Conservation (phyloP, 192 early-diverging fungal species). For the Coemansia sp. region DNA sequence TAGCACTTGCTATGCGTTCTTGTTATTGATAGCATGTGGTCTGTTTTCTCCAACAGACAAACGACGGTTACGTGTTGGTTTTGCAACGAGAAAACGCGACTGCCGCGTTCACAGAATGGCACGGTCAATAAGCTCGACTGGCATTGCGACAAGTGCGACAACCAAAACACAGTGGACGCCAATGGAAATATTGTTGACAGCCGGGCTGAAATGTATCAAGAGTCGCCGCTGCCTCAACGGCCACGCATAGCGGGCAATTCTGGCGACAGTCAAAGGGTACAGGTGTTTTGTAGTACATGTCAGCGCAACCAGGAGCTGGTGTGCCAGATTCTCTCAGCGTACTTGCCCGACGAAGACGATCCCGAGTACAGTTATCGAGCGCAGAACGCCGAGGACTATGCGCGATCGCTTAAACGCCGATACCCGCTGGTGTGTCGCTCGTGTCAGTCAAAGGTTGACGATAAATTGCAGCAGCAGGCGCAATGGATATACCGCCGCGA, state of each 20-base stretch:
- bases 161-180: conserved; percentile 37
- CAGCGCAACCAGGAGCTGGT: conserved; percentile 52
- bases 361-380: conserved; percentile 19
- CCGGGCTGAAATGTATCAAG: conserved; percentile 34
- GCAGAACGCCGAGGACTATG: conserved; percentile 30
- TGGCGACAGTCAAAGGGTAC: background rate
- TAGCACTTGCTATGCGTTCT: conserved; percentile 7
- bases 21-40: conserved; percentile 31
- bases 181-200: conserved; percentile 36
- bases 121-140: conserved; percentile 20
- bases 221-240: conserved; percentile 11
- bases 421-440: conserved; percentile 39
- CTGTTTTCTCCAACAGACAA: conserved; percentile 16
- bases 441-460: conserved; percentile 41
- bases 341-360: conserved; percentile 40
- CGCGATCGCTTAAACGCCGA: conserved; percentile 17
- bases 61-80: conserved; percentile 44
- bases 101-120: conserved; percentile 2
- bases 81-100: conserved; percentile 35
- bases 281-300: conserved; percentile 38
- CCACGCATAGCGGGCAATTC: background rate
- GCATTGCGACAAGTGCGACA: conserved; percentile 40
- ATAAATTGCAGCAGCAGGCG: conserved; percentile 34
- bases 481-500: conserved; percentile 35
- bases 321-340: conserved; percentile 32